Percentiles rank a stretch among this genome's conserved stretches.
phyloP scores from a whole-genome alignment of 2,329 filamentous ascomycete genomes.

The Apiospora hydei region DNA sequence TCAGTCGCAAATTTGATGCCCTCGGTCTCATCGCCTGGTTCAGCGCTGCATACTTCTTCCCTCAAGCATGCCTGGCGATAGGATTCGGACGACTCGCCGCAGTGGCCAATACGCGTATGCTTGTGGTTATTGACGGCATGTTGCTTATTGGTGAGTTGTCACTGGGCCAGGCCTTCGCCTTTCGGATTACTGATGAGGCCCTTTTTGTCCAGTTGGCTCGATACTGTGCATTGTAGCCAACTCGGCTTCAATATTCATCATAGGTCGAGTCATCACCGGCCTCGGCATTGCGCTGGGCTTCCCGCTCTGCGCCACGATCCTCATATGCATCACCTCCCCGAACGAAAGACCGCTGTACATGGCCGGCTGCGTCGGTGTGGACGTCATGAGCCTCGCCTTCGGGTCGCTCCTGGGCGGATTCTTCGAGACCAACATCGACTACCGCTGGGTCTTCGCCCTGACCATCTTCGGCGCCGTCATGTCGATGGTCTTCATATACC shows the following conservation, averaged over 20 bases:
- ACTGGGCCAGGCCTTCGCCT: background rate
- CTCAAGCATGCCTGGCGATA: slow-evolving; percentile 27
- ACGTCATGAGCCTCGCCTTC: slow-evolving; percentile 27
- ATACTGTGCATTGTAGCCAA: slow-evolving; percentile 25
- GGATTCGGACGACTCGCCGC: slow-evolving; percentile 26
- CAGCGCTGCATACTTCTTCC: slow-evolving; percentile 28
- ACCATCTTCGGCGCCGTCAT: slow-evolving; percentile 27
- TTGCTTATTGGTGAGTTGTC: slow-evolving; percentile 23
- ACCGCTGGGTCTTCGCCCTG: slow-evolving; percentile 27
- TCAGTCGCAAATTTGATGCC: slow-evolving; percentile 26
- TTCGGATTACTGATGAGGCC: too few relatives aligned
- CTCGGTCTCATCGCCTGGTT: slow-evolving; percentile 28
- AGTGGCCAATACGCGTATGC: slow-evolving; percentile 24
- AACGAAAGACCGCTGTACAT: slow-evolving; percentile 26
- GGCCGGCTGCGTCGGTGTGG: slow-evolving; percentile 27
- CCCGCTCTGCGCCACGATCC: slow-evolving; percentile 25
- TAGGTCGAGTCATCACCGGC: slow-evolving; percentile 25
- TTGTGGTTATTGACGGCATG: slow-evolving; percentile 24
- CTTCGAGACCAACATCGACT: slow-evolving; percentile 27
- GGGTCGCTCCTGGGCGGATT: slow-evolving; percentile 26
- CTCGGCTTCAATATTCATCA: slow-evolving; percentile 26
- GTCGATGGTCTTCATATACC: slow-evolving; percentile 16
- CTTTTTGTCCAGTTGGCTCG: too few relatives aligned
- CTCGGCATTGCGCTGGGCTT: slow-evolving; percentile 26
- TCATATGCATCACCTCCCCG: slow-evolving; percentile 27